Evolutionary conservation across 129 eudicot genomes (phyloP).

Genomic region (Tanacetum coccineum): DNA sequence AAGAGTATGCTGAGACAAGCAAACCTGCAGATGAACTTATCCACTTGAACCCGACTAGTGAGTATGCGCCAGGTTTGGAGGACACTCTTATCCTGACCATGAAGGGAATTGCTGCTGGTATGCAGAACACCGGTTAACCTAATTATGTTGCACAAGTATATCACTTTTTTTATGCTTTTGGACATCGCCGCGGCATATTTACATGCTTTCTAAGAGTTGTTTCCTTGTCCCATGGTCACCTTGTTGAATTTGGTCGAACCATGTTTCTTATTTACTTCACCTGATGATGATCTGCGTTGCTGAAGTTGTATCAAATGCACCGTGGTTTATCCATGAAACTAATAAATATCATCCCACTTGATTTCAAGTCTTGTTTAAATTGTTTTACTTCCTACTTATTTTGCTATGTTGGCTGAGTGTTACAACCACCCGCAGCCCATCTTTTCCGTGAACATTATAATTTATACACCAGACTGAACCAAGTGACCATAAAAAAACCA

Average conservation of each 20-base stretch:
- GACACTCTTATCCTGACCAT: constrained; percentile 96
- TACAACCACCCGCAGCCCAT: not conserved
- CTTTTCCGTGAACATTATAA: no score
- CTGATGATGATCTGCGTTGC: constrained; percentile 18
- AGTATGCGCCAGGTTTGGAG: constrained; percentile 97
- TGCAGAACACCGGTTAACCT: constrained; percentile 92
- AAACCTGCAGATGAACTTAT: constrained; percentile 79
- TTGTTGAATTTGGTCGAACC: not conserved
- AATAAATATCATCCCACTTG: constrained; percentile 18
- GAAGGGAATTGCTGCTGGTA: constrained; percentile 99
- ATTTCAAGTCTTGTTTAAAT: constrained; percentile 20
- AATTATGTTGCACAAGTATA: not conserved
- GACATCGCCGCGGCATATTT: constrained; percentile 24
- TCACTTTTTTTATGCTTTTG: constrained; percentile 9
- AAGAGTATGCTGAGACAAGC: constrained; percentile 68
- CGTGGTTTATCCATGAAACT: constrained; percentile 22
- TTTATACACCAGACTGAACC: no score
- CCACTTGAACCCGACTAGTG: constrained; percentile 81
- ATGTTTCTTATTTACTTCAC: not conserved
- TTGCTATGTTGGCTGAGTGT: not conserved
- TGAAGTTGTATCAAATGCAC: constrained; percentile 23
- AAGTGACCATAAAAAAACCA: no score
- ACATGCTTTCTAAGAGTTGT: constrained; percentile 31
- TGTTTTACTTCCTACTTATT: constrained; percentile 1
- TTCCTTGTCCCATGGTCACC: not conserved